Evolutionary conservation across 2,329 filamentous ascomycete genomes (phyloP), one percentile per base, ranked within the genome.

Genomic region (Exophiala aquamarina): DNA sequence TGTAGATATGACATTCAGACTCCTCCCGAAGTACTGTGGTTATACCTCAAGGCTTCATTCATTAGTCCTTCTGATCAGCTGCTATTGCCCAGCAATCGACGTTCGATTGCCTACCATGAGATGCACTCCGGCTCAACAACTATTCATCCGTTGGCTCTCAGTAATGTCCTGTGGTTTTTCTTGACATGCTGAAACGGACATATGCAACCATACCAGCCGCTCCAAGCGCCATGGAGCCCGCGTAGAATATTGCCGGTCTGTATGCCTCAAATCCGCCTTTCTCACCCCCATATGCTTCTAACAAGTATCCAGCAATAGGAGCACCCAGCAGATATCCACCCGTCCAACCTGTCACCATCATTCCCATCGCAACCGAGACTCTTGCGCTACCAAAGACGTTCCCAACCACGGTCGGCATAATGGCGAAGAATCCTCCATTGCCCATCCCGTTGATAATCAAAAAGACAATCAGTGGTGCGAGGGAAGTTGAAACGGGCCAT

Each of bases 351-450:
- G 75, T 82, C 2, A 82, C 72, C 31, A 81, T 72, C 78, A 83
- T 83, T 3, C 78, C 75, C 74, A 84, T 79, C 0, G 76, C 78
- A 17, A 80, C 73, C 4, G 73, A 67, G 20, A 81, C 72, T 4
- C 77, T 67, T 1, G 72, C 72, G 2, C 73, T 77, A 1, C 80
- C 81, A 63, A 84, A 83, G 0, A 82, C 72, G 50, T 76, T 81
- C 0, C 77, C 75, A 0, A 83, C 76, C 2, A 81, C 79, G 0
- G 81, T 83, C 0, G 81, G 81, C 70, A 84, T 82, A 0, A 76
- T 78, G 1, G 76, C 74, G 57, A 84, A 84, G 67, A 84, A 84
- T 0, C 76, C 79, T 1, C 81, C 81, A 55, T 83, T 83, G 4
- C 76, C 72, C 31, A 75, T 66, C 0, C 82, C 81, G 52, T 83